Conservation (phyloP, 345 rosid genomes). For the Brassica napus region DNA sequence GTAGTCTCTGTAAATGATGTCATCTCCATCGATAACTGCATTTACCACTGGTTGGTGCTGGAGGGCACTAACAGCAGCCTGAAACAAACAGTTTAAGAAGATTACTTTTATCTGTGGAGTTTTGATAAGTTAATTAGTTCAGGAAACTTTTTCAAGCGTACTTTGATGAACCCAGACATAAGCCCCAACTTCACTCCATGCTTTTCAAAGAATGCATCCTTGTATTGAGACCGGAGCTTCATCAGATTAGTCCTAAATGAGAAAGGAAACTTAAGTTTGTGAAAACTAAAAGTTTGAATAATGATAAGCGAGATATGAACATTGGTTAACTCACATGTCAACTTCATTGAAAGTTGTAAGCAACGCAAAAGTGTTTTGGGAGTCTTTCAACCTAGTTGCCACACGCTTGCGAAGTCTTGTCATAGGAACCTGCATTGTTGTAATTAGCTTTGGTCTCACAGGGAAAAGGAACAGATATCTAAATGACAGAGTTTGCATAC, state of each 20-base stretch:
- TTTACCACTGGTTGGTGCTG: conserved; percentile 92
- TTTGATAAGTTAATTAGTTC: neutral
- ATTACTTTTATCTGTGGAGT: neutral
- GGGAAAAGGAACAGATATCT: conserved; percentile 4
- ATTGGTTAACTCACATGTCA: conserved; percentile 68
- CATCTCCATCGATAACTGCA: conserved; percentile 99
- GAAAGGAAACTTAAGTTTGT: neutral
- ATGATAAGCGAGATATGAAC: conserved; percentile 6
- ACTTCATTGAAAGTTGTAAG: conserved; percentile 98
- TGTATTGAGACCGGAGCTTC: conserved; percentile 95
- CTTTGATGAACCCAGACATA: conserved; percentile 98
- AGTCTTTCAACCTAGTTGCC: conserved; percentile 92
- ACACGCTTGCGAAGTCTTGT: conserved; percentile 96
- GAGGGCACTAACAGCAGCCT: conserved; percentile 97
- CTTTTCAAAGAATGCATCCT: conserved; percentile 91
- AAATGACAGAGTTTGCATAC: conserved; percentile 47
- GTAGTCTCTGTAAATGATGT: conserved; percentile 94
- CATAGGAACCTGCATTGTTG: conserved; percentile 82
- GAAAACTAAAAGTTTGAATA: neutral
- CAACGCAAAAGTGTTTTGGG: conserved; percentile 97
- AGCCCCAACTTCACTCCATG: conserved; percentile 97
- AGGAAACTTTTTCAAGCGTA: conserved; percentile 28
- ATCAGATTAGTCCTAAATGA: conserved; percentile 85
- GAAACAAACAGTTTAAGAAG: conserved; percentile 26
- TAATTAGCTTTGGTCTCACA: neutral